Percentiles rank a stretch among this genome's conserved stretches.
phyloP scores from a whole-genome alignment of 352 stramenopile genomes.

The Phytophthora gonapodyides region DNA sequence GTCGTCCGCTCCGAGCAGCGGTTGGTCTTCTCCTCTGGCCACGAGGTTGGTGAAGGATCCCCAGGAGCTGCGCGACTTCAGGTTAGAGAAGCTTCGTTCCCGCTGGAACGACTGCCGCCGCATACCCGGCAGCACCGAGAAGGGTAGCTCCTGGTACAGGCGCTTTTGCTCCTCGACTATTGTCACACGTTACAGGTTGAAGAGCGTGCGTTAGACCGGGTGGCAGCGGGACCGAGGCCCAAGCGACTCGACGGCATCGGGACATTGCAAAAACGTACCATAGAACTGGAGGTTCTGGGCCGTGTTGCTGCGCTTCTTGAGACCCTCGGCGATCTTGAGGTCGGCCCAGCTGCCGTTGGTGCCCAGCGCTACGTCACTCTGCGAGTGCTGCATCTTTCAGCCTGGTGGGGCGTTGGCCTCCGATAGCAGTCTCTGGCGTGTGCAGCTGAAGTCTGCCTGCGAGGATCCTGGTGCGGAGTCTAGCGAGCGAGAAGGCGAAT shows the following conservation, averaged over 20 bases:
- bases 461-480: neutral
- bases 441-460: neutral
- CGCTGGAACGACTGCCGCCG: conserved; percentile 74
- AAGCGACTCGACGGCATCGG: neutral
- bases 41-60: conserved; percentile 62
- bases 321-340: conserved; percentile 66
- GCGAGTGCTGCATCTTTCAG: conserved; percentile 64
- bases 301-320: conserved; percentile 82
- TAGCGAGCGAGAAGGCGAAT: conserved; percentile 31
- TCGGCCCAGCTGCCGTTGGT: conserved; percentile 70
- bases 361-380: conserved; percentile 69
- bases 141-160: conserved; percentile 74
- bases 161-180: conserved; percentile 75
- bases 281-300: conserved; percentile 82
- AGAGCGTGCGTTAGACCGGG: conserved; percentile 4
- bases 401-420: neutral
- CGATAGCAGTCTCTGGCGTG: neutral
- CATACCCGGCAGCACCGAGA: conserved; percentile 73
- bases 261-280: conserved; percentile 38
- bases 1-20: conserved; percentile 55
- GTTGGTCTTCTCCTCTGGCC: conserved; percentile 70
- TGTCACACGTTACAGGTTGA: conserved; percentile 26
- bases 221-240: neutral
- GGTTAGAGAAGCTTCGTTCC: conserved; percentile 71
- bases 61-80: conserved; percentile 65